Conservation (phyloP, 2,329 filamentous ascomycete species). For the Trichophyton simii region DNA sequence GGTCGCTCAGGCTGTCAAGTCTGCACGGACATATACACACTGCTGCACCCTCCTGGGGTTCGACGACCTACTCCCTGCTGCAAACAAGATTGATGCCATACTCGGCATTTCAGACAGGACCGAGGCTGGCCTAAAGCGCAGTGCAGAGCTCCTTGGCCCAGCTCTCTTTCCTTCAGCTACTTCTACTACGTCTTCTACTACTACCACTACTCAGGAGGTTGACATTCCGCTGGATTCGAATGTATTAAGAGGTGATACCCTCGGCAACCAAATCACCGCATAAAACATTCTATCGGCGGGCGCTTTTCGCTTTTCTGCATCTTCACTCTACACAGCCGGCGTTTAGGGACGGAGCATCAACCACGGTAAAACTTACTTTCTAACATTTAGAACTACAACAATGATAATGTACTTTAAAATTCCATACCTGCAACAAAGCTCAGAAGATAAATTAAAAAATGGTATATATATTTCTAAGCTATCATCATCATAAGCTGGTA, state of each 20-base stretch:
- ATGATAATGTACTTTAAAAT: no score
- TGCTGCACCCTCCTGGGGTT: conserved; percentile 54
- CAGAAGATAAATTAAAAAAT: background rate
- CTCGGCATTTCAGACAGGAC: conserved; percentile 31
- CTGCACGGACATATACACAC: conserved; percentile 58
- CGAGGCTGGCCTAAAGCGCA: background rate
- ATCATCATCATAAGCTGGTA: background rate
- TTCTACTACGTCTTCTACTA: background rate
- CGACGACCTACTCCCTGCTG: conserved; percentile 50
- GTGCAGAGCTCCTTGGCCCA: background rate
- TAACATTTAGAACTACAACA: no score
- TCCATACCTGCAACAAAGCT: no score
- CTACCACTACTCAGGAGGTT: background rate
- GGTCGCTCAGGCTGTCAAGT: conserved; percentile 49
- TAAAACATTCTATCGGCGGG: background rate
- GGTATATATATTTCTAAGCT: background rate
- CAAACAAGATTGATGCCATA: conserved; percentile 52
- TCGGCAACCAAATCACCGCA: background rate
- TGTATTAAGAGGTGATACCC: background rate
- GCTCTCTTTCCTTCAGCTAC: background rate
- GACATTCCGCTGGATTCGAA: background rate
- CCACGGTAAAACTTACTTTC: background rate
- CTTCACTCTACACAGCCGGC: background rate
- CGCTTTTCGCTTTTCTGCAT: background rate
- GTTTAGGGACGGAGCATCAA: background rate